A percentile compares a stretch with the other conserved stretches of the same genome.
phyloP scores from a whole-genome alignment of 495 filamentous ascomycete genomes.

The Annulohypoxylon stygium region DNA sequence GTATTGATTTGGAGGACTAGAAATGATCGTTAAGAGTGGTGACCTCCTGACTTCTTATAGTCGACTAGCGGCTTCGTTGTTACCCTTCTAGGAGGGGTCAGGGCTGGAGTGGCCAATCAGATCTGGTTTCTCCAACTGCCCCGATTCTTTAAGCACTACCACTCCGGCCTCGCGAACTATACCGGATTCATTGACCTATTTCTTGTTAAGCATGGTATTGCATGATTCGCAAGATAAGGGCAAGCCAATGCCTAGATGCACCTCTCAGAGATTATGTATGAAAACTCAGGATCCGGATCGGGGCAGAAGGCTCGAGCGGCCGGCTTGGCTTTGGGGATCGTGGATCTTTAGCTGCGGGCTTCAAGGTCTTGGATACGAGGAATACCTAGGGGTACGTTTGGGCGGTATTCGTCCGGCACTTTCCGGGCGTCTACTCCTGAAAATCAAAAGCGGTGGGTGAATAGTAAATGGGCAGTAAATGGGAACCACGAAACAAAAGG shows the following conservation, averaged over 20 bases:
- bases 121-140: not conserved
- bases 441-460: not conserved
- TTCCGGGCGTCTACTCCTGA: not conserved
- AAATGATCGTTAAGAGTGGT: not conserved
- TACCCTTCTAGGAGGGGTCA: conserved; percentile 7
- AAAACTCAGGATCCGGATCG: not conserved
- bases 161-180: not conserved
- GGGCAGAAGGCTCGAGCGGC: not conserved
- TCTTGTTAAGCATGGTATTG: not conserved
- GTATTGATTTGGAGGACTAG: not conserved
- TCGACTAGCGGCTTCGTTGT: not conserved
- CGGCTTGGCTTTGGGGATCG: not conserved
- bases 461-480: not conserved
- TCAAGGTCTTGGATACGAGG: not conserved
- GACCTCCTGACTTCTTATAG: not conserved
- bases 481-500: not conserved
- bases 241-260: not conserved
- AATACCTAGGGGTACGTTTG: not conserved
- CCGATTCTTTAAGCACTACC: not conserved
- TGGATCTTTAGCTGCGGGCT: not conserved
- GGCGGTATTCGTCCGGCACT: no score
- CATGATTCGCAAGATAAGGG: not conserved
- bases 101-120: not conserved
- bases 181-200: not conserved
- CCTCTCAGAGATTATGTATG: not conserved